Percentiles rank a stretch among this genome's conserved stretches.
phyloP scores from a whole-genome alignment of 805 yeast genomes.

The Kluyveromyces wickerhamii region DNA sequence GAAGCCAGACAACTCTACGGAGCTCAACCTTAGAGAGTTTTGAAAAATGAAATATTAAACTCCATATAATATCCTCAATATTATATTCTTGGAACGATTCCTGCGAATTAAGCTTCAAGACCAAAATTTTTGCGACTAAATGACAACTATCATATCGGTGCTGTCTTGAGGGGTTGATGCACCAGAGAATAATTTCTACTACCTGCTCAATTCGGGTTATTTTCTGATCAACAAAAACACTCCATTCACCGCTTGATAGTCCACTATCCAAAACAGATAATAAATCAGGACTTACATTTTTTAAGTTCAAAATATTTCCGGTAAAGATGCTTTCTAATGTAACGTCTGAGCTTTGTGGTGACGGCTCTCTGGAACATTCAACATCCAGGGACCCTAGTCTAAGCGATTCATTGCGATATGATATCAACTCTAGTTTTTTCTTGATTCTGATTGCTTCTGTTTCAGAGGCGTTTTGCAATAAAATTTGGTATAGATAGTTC shows the following conservation, averaged over 20 bases:
- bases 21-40: constrained; percentile 26
- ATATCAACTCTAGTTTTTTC: constrained; percentile 51
- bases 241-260: constrained; percentile 26
- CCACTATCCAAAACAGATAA: constrained; percentile 22
- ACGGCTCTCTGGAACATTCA: constrained; percentile 35
- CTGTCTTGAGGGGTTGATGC: constrained; percentile 24
- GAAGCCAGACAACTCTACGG: constrained; percentile 18
- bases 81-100: constrained; percentile 27
- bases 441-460: constrained; percentile 13
- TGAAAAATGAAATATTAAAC: constrained; percentile 32
- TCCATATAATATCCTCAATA: constrained; percentile 31
- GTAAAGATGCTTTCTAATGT: constrained; percentile 1
- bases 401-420: constrained; percentile 64
- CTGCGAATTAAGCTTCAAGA: constrained; percentile 22
- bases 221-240: constrained; percentile 24
- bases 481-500: constrained; percentile 37
- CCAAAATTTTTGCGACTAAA: constrained; percentile 23
- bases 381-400: constrained; percentile 39
- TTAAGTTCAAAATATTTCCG: constrained; percentile 10
- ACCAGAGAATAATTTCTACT: constrained; percentile 27
- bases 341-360: constrained; percentile 18
- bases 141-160: constrained; percentile 26
- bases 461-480: constrained; percentile 20
- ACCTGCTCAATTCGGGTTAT: constrained; percentile 18
- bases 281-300: constrained; percentile 19